phyloP scores from a whole-genome alignment of 2,329 filamentous ascomycete species.

The Aspergillus bombycis region DNA sequence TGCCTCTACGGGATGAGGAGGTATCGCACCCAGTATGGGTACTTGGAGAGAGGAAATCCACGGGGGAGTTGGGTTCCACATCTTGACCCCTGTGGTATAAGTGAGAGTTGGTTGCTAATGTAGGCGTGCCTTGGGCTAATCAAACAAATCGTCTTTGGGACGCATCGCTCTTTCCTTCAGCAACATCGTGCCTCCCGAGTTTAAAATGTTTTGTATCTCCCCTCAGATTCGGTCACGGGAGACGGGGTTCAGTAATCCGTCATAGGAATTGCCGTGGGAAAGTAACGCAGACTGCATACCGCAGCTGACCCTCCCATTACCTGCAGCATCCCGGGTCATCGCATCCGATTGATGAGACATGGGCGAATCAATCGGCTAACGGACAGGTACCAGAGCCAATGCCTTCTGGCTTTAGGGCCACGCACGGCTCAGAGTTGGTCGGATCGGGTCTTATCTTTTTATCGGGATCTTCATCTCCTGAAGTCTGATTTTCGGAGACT shows the following conservation, averaged over 20 bases:
- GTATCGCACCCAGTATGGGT: background rate
- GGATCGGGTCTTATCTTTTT: background rate
- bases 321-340: background rate
- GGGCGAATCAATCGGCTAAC: background rate
- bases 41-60: constrained; percentile 5
- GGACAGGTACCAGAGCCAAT: background rate
- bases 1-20: background rate
- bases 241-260: background rate
- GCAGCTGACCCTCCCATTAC: background rate
- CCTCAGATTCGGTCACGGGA: background rate
- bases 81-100: background rate
- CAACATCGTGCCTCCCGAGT: no score
- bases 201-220: background rate
- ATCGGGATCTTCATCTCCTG: background rate
- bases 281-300: background rate
- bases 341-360: background rate
- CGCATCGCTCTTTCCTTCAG: background rate
- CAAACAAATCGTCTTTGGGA: no score
- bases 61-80: background rate
- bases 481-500: background rate
- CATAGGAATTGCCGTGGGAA: background rate
- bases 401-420: background rate
- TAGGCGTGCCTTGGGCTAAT: background rate
- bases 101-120: background rate
- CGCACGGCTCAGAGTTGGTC: background rate